Conservation (phyloP, 1,284 basidiomycete genomes). For the Moniliophthora roreri region DNA sequence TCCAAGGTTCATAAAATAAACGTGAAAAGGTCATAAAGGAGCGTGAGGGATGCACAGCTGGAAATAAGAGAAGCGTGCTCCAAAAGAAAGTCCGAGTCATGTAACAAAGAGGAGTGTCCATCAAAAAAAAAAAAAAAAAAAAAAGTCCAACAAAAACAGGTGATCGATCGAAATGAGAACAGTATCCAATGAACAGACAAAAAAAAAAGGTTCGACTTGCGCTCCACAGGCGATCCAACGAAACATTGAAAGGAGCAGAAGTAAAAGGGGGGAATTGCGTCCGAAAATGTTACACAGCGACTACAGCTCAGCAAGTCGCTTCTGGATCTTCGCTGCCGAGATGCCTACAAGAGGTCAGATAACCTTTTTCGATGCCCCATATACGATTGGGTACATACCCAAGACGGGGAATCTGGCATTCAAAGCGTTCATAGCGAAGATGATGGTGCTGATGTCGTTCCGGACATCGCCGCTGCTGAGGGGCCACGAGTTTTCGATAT, state of each 20-base stretch:
- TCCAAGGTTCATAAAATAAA: background rate
- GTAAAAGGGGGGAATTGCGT: background rate
- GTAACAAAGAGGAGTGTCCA: background rate
- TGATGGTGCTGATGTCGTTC: constrained; percentile 57
- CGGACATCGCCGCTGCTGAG: constrained; percentile 54
- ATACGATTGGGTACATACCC: no score
- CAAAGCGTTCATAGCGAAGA: constrained; percentile 64
- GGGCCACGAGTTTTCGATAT: constrained; percentile 59
- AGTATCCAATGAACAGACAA: no score
- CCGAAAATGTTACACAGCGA: background rate
- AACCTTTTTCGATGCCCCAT: no score
- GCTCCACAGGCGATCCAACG: background rate
- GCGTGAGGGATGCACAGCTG: constrained; percentile 1
- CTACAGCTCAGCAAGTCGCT: constrained; percentile 39
- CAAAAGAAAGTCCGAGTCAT: background rate
- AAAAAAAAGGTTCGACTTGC: no score
- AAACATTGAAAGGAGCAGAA: no score
- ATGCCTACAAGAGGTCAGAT: constrained; percentile 21
- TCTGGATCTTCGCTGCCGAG: constrained; percentile 32
- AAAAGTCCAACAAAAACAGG: constrained; percentile 2
- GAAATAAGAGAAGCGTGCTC: constrained; percentile 1
- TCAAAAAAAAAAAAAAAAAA: constrained; percentile 6
- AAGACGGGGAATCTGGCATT: constrained; percentile 24
- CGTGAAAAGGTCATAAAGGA: constrained; percentile 4
- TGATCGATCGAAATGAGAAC: background rate